phyloP scores from a whole-genome alignment of 139 green algal species.

The Microglena sp. region DNA sequence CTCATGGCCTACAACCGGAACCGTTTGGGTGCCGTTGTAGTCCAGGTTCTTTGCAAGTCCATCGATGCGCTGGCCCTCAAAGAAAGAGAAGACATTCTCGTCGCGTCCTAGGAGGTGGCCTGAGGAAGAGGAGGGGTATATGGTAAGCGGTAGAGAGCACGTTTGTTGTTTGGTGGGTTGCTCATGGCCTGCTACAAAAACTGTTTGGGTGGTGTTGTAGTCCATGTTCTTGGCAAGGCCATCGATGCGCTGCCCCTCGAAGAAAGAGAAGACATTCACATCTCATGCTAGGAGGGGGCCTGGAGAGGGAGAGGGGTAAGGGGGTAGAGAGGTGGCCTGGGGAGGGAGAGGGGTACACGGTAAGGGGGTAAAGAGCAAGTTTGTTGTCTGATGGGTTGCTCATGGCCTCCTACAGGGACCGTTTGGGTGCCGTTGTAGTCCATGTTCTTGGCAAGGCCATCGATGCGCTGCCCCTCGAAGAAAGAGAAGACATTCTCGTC shows the following conservation, averaged over 20 bases:
- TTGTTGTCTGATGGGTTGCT: neutral
- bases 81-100: conserved; percentile 90
- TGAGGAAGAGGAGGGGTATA: too few relatives aligned
- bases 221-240: conserved; percentile 5
- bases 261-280: neutral
- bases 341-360: too few relatives aligned
- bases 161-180: neutral
- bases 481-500: neutral
- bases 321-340: too few relatives aligned
- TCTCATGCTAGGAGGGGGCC: conserved; percentile 77
- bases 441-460: conserved; percentile 13
- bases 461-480: conserved; percentile 9
- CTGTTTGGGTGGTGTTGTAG: conserved; percentile 2
- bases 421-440: neutral
- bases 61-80: conserved; percentile 57
- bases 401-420: neutral
- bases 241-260: conserved; percentile 14
- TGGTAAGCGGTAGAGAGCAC: neutral
- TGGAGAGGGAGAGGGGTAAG: too few relatives aligned
- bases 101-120: conserved; percentile 91
- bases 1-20: neutral
- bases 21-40: conserved; percentile 2
- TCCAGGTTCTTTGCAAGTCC: conserved; percentile 4
- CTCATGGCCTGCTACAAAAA: neutral
- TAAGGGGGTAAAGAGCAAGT: neutral